Conservation (phyloP, 2,329 filamentous ascomycete species). For the Aspergillus versicolor region DNA sequence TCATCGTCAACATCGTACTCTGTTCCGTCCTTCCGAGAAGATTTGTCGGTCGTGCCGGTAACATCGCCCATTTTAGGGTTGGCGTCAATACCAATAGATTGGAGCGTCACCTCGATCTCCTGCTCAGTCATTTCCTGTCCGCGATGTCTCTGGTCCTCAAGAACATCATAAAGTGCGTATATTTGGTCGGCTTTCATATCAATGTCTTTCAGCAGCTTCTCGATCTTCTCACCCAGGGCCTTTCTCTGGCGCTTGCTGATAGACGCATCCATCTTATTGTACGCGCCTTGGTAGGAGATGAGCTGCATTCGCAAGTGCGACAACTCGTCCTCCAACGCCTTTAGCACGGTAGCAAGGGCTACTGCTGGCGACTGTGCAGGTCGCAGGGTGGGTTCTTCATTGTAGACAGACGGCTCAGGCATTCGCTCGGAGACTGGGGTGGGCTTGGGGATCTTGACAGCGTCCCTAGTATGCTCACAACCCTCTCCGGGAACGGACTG, state of each 20-base stretch:
- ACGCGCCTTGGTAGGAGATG: slow-evolving; percentile 59
- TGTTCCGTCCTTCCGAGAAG: slow-evolving; percentile 19
- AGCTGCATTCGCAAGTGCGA: slow-evolving; percentile 71
- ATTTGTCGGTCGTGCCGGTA: slow-evolving; percentile 31
- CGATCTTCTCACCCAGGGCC: slow-evolving; percentile 60
- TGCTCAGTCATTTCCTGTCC: slow-evolving; percentile 64
- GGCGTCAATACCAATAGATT: slow-evolving; percentile 42
- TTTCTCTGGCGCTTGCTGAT: slow-evolving; percentile 65
- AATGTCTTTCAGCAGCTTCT: slow-evolving; percentile 60
- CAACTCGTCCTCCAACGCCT: slow-evolving; percentile 76
- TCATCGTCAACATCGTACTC: slow-evolving; percentile 32
- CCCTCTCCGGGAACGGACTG: slow-evolving; percentile 38
- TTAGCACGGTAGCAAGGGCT: slow-evolving; percentile 80
- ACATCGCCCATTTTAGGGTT: slow-evolving; percentile 20
- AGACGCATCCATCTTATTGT: slow-evolving; percentile 66
- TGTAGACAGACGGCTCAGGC: slow-evolving; percentile 42
- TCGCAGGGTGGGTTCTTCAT: slow-evolving; percentile 60
- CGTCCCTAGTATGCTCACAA: slow-evolving; percentile 31
- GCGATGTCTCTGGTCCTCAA: slow-evolving; percentile 72
- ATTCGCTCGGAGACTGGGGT: slow-evolving; percentile 52
- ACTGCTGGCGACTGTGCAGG: slow-evolving; percentile 66
- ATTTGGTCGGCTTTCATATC: slow-evolving; percentile 77
- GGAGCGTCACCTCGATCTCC: slow-evolving; percentile 64
- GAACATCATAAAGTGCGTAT: slow-evolving; percentile 78
- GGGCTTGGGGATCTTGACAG: slow-evolving; percentile 49